A percentile compares a stretch with the other conserved stretches of the same genome.
Evolutionary conservation across 2,329 filamentous ascomycete genomes (phyloP).

Genomic region (Ceratocystis lukuohia): DNA sequence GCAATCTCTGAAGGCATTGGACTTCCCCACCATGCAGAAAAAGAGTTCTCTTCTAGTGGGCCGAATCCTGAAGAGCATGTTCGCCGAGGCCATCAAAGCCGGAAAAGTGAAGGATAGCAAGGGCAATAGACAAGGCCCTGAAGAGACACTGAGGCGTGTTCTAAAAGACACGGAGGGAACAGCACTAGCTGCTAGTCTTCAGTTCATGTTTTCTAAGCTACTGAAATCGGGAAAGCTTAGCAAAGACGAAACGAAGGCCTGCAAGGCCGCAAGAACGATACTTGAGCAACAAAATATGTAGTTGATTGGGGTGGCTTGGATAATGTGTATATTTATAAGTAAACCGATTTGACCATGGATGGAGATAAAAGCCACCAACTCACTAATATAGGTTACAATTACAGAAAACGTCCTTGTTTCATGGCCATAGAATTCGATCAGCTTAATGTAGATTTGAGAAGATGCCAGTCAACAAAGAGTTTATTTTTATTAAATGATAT

Average conservation of each 20-base stretch:
- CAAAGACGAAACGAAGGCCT: slow-evolving; percentile 38
- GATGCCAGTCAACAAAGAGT: too few relatives aligned
- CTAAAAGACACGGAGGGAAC: slow-evolving; percentile 53
- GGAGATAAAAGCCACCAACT: too few relatives aligned
- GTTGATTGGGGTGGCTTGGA: background rate
- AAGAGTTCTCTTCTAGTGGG: slow-evolving; percentile 71
- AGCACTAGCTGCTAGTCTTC: slow-evolving; percentile 57
- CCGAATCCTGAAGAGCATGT: slow-evolving; percentile 60
- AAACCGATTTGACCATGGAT: too few relatives aligned
- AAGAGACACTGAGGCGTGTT: slow-evolving; percentile 47
- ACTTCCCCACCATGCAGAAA: slow-evolving; percentile 61
- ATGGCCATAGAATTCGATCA: too few relatives aligned
- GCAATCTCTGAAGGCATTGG: slow-evolving; percentile 52
- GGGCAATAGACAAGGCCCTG: slow-evolving; percentile 22
- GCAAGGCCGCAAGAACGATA: slow-evolving; percentile 31
- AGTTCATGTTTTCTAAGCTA: slow-evolving; percentile 69
- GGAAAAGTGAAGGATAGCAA: slow-evolving; percentile 32
- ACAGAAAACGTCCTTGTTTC: too few relatives aligned
- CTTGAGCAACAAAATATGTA: slow-evolving; percentile 24
- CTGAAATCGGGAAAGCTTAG: slow-evolving; percentile 37
- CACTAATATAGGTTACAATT: too few relatives aligned
- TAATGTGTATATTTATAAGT: slow-evolving; percentile 12
- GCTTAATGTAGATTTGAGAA: too few relatives aligned
- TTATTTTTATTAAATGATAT: too few relatives aligned
- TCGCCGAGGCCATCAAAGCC: slow-evolving; percentile 45